phyloP scores from a whole-genome alignment of 2,329 filamentous ascomycete genomes.

The Aspergillus sclerotialis region DNA sequence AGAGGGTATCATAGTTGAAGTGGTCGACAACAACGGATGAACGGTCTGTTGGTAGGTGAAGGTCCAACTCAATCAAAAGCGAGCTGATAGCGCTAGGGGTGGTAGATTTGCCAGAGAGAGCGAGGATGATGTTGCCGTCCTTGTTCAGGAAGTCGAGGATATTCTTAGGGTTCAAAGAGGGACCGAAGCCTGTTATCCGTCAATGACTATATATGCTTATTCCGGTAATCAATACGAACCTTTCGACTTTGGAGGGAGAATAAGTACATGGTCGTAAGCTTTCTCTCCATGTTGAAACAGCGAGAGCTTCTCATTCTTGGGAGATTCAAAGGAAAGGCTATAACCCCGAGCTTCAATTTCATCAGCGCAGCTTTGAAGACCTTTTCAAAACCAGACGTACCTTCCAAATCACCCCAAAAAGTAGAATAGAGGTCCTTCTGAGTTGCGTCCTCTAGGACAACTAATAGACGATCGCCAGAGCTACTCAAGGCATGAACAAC shows the following conservation, averaged over 20 bases:
- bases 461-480: slow-evolving; percentile 71
- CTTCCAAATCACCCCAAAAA: slow-evolving; percentile 52
- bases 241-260: slow-evolving; percentile 87
- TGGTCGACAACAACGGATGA: slow-evolving; percentile 85
- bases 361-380: slow-evolving; percentile 8
- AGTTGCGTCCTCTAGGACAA: slow-evolving; percentile 73
- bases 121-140: slow-evolving; percentile 82
- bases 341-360: slow-evolving; percentile 66
- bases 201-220: too few relatives aligned
- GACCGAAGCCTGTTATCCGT: slow-evolving; percentile 79
- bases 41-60: slow-evolving; percentile 78
- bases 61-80: slow-evolving; percentile 80
- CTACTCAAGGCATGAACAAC: slow-evolving; percentile 64
- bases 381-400: slow-evolving; percentile 19
- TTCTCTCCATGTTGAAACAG: slow-evolving; percentile 83
- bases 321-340: slow-evolving; percentile 70
- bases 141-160: slow-evolving; percentile 88
- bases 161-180: slow-evolving; percentile 74
- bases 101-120: slow-evolving; percentile 65
- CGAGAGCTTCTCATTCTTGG: slow-evolving; percentile 68
- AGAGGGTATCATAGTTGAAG: slow-evolving; percentile 80
- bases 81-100: slow-evolving; percentile 68
- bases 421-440: slow-evolving; percentile 79
- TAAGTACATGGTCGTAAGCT: slow-evolving; percentile 81
- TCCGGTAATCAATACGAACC: slow-evolving; percentile 53